Evolutionary conservation across 108 stramenopile species (phyloP).

Genomic region (Nannochloropsis gaditana): DNA sequence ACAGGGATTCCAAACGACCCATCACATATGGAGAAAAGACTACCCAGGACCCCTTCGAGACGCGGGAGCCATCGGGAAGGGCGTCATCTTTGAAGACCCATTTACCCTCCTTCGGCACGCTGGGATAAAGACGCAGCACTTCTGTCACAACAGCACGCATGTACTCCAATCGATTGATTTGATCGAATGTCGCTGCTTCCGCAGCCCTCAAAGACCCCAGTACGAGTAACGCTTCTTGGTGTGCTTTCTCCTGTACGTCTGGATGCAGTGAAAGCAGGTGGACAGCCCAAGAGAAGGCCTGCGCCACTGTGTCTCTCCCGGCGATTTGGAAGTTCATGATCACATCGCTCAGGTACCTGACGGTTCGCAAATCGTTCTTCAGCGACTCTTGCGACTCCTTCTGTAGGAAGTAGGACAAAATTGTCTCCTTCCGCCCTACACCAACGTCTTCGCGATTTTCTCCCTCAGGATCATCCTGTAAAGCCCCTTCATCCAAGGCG

Average conservation of each 20-base stretch:
- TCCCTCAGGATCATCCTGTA: conserved; percentile 28
- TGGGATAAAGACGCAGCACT: conserved; percentile 57
- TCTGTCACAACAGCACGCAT: conserved; percentile 50
- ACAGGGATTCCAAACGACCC: conserved; percentile 44
- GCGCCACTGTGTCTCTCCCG: conserved; percentile 62
- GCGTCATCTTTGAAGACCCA: conserved; percentile 45
- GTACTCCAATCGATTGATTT: conserved; percentile 41
- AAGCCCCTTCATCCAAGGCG: not conserved
- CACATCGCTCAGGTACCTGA: conserved; percentile 53
- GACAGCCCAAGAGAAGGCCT: conserved; percentile 55
- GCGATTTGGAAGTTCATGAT: conserved; percentile 59
- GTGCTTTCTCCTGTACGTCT: conserved; percentile 37
- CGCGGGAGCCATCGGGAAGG: conserved; percentile 58
- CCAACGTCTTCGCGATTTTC: not conserved
- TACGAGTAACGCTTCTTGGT: conserved; percentile 41
- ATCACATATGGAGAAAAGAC: conserved; percentile 46
- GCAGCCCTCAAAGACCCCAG: not conserved
- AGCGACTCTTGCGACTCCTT: not conserved
- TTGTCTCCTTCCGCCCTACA: not conserved
- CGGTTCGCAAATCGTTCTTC: not conserved
- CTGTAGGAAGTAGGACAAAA: conserved; percentile 31
- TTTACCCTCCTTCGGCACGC: conserved; percentile 53
- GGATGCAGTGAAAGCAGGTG: conserved; percentile 52
- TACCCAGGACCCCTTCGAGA: conserved; percentile 45
- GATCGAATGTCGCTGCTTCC: conserved; percentile 18